Percentiles rank a stretch among this genome's conserved stretches.
Evolutionary conservation across 2,329 filamentous ascomycete genomes (phyloP).

Genomic region (Colletotrichum destructivum): DNA sequence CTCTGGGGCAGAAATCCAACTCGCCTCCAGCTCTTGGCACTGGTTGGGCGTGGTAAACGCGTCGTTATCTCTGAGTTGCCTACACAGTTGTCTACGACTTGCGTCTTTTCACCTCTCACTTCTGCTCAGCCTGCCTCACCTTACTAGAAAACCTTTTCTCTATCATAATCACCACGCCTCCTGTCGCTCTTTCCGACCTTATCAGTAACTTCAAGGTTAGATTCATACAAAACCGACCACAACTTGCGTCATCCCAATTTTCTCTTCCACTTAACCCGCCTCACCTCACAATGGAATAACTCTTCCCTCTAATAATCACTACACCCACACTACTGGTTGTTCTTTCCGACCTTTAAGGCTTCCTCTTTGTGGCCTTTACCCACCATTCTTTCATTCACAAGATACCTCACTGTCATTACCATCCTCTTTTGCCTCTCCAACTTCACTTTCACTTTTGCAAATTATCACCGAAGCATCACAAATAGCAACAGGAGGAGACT

Average conservation of each 20-base stretch:
- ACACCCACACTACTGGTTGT: background rate
- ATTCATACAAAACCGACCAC: no score
- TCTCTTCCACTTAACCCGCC: background rate
- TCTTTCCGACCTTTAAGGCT: background rate
- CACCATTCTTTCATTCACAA: background rate
- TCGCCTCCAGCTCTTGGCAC: background rate
- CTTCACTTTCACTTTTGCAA: background rate
- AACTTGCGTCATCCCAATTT: no score
- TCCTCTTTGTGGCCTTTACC: background rate
- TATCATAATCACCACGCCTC: background rate
- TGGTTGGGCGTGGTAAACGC: conserved; percentile 4
- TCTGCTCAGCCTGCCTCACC: background rate
- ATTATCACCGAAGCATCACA: no score
- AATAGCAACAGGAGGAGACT: no score
- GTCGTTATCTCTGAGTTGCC: background rate
- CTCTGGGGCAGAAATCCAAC: background rate
- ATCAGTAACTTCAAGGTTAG: no score
- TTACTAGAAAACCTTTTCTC: background rate
- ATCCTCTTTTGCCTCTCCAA: background rate
- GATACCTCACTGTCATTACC: background rate
- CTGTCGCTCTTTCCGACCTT: no score
- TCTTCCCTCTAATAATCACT: background rate
- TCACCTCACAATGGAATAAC: conserved; percentile 18
- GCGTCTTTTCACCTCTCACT: no score
- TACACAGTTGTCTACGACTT: background rate